Conservation (phyloP, 441 rosid species). For the Pelargonium myrrhifolium region DNA sequence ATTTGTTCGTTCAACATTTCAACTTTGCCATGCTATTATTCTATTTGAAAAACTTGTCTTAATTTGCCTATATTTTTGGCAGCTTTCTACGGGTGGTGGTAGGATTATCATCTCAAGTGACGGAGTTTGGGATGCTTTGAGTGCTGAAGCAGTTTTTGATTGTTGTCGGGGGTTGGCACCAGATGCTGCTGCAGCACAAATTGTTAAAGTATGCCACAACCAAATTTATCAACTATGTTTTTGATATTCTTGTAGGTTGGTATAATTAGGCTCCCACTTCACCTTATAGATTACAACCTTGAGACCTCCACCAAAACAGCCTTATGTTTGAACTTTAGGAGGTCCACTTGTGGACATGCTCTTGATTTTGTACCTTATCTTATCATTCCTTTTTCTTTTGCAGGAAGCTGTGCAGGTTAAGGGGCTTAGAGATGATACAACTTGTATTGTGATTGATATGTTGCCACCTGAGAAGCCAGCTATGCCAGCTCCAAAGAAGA, state of each 20-base stretch:
- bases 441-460: slow-evolving; percentile 90
- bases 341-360: too few relatives aligned
- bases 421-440: slow-evolving; percentile 96
- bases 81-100: slow-evolving; percentile 90
- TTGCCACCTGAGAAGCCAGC: slow-evolving; percentile 67
- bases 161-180: slow-evolving; percentile 88
- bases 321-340: too few relatives aligned
- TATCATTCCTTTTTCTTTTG: slow-evolving; percentile 16
- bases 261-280: neutral
- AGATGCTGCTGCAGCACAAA: slow-evolving; percentile 82
- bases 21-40: neutral
- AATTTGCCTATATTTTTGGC: slow-evolving; percentile 21
- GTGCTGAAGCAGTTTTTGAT: slow-evolving; percentile 70
- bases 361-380: neutral
- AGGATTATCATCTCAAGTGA: slow-evolving; percentile 88
- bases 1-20: neutral
- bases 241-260: neutral
- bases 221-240: neutral
- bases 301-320: too few relatives aligned
- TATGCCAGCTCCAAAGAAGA: slow-evolving; percentile 59
- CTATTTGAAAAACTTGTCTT: neutral
- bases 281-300: neutral
- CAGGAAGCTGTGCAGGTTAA: slow-evolving; percentile 79
- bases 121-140: slow-evolving; percentile 94
- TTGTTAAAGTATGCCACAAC: slow-evolving; percentile 64